Conservation (phyloP, 2,329 filamentous ascomycete species). For the Fusarium denticulatum region DNA sequence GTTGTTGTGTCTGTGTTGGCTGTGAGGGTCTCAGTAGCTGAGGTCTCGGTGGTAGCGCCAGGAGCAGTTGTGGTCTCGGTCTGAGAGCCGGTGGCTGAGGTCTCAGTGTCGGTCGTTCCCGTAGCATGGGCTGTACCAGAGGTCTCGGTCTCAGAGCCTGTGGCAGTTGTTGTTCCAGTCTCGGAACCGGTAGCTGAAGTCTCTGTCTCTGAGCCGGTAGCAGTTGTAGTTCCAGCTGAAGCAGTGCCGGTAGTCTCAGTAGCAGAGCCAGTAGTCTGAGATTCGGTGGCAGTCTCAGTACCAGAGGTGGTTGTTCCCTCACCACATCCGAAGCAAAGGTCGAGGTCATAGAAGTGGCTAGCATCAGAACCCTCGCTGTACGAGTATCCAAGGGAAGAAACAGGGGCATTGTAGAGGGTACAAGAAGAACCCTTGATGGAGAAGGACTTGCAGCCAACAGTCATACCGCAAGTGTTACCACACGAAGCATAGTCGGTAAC, state of each 20-base stretch:
- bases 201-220: not conserved
- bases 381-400: not conserved
- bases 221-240: not conserved
- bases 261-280: not conserved
- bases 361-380: not conserved
- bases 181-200: not conserved
- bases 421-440: conserved; percentile 5
- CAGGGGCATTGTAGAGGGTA: conserved; percentile 7
- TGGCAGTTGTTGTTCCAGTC: not conserved
- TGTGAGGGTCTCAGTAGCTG: not conserved
- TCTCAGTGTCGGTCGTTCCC: not conserved
- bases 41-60: not conserved
- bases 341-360: conserved; percentile 25
- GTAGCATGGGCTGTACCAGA: not conserved
- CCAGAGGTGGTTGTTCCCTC: conserved; percentile 15
- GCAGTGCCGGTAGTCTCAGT: not conserved
- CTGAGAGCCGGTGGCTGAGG: not conserved
- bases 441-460: conserved; percentile 32
- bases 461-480: conserved; percentile 26
- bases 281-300: not conserved
- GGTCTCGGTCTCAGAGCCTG: not conserved
- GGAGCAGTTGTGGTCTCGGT: not conserved
- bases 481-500: conserved; percentile 2
- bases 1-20: not conserved
- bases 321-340: conserved; percentile 29